Evolutionary conservation across 163 green algal genomes (phyloP), one percentile per base, ranked within the genome.

Genomic region (Volvox carteri): DNA sequence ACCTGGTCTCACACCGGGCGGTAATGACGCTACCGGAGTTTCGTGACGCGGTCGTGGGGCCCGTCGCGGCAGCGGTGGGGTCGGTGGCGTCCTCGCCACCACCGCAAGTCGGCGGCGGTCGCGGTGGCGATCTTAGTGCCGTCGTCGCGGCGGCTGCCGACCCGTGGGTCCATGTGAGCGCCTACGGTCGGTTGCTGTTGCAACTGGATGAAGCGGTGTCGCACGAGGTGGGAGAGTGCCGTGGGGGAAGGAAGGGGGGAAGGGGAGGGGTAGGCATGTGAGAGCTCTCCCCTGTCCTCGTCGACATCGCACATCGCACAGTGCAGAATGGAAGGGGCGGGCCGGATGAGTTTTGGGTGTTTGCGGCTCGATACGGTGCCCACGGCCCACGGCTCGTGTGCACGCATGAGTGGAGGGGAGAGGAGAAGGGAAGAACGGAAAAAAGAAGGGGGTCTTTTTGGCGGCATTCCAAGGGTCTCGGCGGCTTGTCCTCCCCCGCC

Each of bases 1-100:
- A 97, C 90, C 76, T 95, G 1, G 62, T 98, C 21, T 93, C 89
- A 11, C 90, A 96, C 48, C 90, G 94, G 30, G 75, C 97, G 8
- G 72, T 83, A 12, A 91, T 92, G 87, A 35, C 46, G 4, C 21
- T 92, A 4, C 21, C 68, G 16, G 46, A 68, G 11, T 83, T 92
- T 50, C 5, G 58, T 65, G 65, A 87, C 42, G 19, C 46, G 23
- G 76, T 91, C 72, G 54, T 42, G 46, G 67, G 18, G 44, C 81
- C 65, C 21, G 81, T 19, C 4, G 65, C 65, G 4, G 80, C 62
- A 0, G 78, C 78, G 1, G 78, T 58, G 3, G n/a, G 8, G 0
- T 16, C 44, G 16, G 21, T 8, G 44, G 25, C 12, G 28, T 1
- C n/a, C n/a, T n/a, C n/a, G n/a, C n/a, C n/a, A n/a, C n/a, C 4